Percentiles rank a stretch among this genome's conserved stretches.
These are phyloP conservation scores for Trichoderma sp. DNA, from an alignment of 2,329 filamentous ascomycete genomes.

Conservation along the genomic window DNA sequence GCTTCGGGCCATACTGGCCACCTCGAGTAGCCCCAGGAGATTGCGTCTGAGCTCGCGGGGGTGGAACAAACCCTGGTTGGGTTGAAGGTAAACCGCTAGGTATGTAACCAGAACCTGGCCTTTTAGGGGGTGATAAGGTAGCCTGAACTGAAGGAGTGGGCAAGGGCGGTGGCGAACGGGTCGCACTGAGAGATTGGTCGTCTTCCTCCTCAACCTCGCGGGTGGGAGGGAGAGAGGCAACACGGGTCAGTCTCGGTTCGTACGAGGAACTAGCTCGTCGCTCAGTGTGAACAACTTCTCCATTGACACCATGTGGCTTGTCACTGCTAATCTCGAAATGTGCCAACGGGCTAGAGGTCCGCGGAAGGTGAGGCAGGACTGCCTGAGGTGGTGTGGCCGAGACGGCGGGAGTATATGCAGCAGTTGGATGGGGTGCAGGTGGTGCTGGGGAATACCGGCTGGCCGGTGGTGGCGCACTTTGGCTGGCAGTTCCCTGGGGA, in stretches of 20 bases:
- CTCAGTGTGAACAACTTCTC: constrained; percentile 46
- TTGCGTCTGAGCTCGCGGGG: constrained; percentile 62
- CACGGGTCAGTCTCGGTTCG: constrained; percentile 55
- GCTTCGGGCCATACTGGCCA: constrained; percentile 35
- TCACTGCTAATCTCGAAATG: constrained; percentile 60
- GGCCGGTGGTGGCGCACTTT: constrained; percentile 41
- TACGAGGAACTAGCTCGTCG: constrained; percentile 55
- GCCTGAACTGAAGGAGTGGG: constrained; percentile 41
- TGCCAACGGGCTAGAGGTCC: constrained; percentile 66
- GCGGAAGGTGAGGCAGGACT: constrained; percentile 58
- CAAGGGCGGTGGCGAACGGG: constrained; percentile 29
- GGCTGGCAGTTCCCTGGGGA: constrained; percentile 41
- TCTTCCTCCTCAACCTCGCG: constrained; percentile 61
- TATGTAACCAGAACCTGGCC: constrained; percentile 52
- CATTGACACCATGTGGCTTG: constrained; percentile 36
- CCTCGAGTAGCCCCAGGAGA: constrained; percentile 56
- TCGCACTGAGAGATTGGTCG: constrained; percentile 27
- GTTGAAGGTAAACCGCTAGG: constrained; percentile 41
- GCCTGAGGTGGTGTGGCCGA: constrained; percentile 44
- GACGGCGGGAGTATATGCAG: constrained; percentile 42
- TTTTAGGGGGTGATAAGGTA: constrained; percentile 58
- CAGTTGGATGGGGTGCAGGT: constrained; percentile 42
- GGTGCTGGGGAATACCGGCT: constrained; percentile 58
- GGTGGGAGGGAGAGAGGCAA: constrained; percentile 61
- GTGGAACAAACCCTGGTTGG: constrained; percentile 52